Base-by-base conservation (phyloP, 768 basidiomycete genomes). In the Tulasnella calospora region DNA sequence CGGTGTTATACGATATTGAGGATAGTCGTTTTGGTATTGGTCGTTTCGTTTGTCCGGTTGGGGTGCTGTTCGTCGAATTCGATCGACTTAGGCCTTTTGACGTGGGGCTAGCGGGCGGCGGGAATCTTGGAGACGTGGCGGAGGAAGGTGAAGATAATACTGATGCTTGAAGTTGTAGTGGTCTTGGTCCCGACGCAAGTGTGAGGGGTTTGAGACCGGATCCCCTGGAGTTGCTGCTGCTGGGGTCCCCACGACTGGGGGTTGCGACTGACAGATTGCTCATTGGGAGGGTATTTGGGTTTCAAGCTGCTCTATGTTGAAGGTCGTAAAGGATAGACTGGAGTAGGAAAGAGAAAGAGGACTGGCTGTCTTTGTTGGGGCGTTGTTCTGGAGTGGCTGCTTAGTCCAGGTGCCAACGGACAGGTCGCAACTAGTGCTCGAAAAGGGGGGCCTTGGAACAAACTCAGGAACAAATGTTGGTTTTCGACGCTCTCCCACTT, bases 1-100 rank as follows among this genome's bases (percentile, higher is more conserved):
- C 88, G 88, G 41, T 90, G 84, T 51, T 23, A 51, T 12, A 80
- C 40, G 78, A 80, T 41, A 80, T 71, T 27, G 77, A 73, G 23
- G 79, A 80, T 36, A 72, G 72, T 13, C 79, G 79, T 69, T 80
- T 80, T 41, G 47, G 78, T 41, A 73, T 30, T n/a, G 70, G 78
- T 74, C 78, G 79, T 38, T 57, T 35, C 21, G 71, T 57, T 27
- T 36, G 33, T 19, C 38, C 74, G 12, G 38, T 57, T 38, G 61
- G 36, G 17, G 13, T 57, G 75, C 51, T 55, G 41, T 71, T 78
- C 23, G 70, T 41, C 27, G 77, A 78, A 78, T 70, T 71, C 0
- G 77, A 78, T 1, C 77, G 69, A 44, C 67, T 73, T 13, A 78
- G 71, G 8, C 51, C 75, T 19, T 72, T 46, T n/a, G 36, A 40